Evolutionary conservation across 1,284 basidiomycete species (phyloP).

Genomic region (Neonothopanus nambi): DNA sequence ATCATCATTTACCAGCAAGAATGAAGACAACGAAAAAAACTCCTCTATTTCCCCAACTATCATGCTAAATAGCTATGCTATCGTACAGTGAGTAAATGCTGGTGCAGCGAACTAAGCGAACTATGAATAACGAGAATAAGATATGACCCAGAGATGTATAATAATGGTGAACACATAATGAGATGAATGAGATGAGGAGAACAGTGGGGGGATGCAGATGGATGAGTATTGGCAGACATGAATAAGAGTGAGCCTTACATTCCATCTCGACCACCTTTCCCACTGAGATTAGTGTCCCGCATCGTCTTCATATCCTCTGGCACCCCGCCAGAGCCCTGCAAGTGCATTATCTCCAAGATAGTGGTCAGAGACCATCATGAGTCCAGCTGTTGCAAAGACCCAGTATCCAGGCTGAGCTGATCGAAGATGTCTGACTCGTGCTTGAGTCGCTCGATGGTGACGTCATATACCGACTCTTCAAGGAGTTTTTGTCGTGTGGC

Average conservation of each 20-base stretch:
- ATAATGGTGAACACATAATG: not conserved
- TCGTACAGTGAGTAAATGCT: conserved; percentile 6
- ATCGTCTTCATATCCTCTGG: conserved; percentile 90
- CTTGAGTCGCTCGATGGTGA: conserved; percentile 73
- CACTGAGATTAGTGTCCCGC: conserved; percentile 77
- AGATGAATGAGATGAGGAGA: not conserved
- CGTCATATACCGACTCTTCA: conserved; percentile 83
- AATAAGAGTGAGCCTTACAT: conserved; percentile 77
- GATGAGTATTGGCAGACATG: no score
- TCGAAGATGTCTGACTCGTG: conserved; percentile 65
- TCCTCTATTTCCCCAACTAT: not conserved
- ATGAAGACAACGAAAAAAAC: not conserved
- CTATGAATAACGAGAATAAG: conserved; percentile 6
- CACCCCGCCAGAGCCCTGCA: conserved; percentile 78
- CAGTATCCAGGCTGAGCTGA: conserved; percentile 54
- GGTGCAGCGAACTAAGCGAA: conserved; percentile 2
- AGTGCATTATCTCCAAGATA: conserved; percentile 88
- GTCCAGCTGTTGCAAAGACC: conserved; percentile 50
- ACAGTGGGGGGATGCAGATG: not conserved
- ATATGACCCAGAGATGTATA: conserved; percentile 4
- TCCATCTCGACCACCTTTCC: conserved; percentile 89
- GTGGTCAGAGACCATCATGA: conserved; percentile 87
- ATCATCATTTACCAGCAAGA: no score
- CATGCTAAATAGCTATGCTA: not conserved
- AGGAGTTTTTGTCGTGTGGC: conserved; percentile 78